These are phyloP conservation scores for Saturnispora zaruensis DNA, from an alignment of 805 yeast species.

Conservation along the genomic window DNA sequence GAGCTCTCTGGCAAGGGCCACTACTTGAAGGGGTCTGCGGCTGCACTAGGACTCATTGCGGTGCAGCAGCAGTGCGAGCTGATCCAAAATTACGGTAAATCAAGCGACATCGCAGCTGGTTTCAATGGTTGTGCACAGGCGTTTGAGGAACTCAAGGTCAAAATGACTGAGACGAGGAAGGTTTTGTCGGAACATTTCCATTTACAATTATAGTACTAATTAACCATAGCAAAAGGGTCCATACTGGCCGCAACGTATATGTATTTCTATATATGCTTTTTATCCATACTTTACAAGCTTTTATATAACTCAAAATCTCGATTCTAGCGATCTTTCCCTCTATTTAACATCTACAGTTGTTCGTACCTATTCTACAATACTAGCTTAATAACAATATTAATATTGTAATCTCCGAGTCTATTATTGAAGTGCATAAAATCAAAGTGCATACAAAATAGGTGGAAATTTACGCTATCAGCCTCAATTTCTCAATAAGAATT, in stretches of 20 bases:
- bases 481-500: no score
- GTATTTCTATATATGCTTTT: background rate
- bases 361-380: no score
- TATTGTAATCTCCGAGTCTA: background rate
- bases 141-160: slow-evolving; percentile 40
- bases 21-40: slow-evolving; percentile 90
- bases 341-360: no score
- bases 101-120: slow-evolving; percentile 28
- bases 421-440: no score
- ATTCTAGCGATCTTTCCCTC: no score
- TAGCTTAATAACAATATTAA: no score
- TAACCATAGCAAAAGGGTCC: background rate
- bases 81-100: slow-evolving; percentile 82
- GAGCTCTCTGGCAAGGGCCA: slow-evolving; percentile 76
- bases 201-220: slow-evolving; percentile 19
- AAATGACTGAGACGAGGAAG: slow-evolving; percentile 40
- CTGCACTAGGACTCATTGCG: slow-evolving; percentile 77
- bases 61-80: slow-evolving; percentile 86
- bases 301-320: background rate
- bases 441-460: background rate
- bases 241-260: no score
- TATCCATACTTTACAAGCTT: background rate
- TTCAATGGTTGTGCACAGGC: slow-evolving; percentile 44
- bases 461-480: no score
- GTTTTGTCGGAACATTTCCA: slow-evolving; percentile 47